These are phyloP conservation scores for Aphanomyces stellatus DNA, from an alignment of 352 stramenopile genomes.

Conservation along the genomic window DNA sequence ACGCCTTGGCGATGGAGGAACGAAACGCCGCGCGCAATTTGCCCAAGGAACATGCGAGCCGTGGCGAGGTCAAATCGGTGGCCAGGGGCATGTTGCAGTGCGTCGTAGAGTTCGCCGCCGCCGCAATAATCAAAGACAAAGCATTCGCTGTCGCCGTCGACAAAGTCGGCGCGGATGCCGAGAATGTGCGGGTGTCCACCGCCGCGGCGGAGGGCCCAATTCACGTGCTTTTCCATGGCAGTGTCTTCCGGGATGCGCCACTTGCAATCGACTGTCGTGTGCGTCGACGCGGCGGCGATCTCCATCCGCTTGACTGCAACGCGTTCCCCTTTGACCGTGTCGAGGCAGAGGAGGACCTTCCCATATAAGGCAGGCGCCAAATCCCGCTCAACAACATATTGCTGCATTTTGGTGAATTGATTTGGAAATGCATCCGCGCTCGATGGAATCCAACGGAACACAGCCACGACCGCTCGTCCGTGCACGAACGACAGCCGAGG, in stretches of 20 bases:
- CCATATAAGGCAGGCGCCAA: conserved; percentile 65
- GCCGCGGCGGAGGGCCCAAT: conserved; percentile 48
- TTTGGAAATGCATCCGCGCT: neutral
- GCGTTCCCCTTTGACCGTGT: conserved; percentile 42
- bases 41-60: conserved; percentile 61
- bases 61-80: conserved; percentile 50
- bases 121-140: conserved; percentile 69
- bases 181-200: conserved; percentile 59
- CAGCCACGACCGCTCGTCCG: neutral
- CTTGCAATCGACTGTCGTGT: conserved; percentile 37
- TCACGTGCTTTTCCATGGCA: conserved; percentile 59
- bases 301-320: conserved; percentile 78
- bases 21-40: conserved; percentile 59
- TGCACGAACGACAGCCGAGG: too few relatives aligned
- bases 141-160: conserved; percentile 70
- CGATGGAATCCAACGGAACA: neutral
- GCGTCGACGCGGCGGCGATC: conserved; percentile 35
- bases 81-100: conserved; percentile 42
- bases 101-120: conserved; percentile 66
- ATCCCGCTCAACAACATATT: conserved; percentile 68
- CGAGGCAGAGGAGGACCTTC: conserved; percentile 66
- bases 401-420: conserved; percentile 29
- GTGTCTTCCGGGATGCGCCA: conserved; percentile 75
- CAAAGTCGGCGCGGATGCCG: conserved; percentile 60
- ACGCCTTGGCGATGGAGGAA: conserved; percentile 62